Evolutionary conservation across 306 rosid species (phyloP).

Genomic region (Begonia peltatifolia): DNA sequence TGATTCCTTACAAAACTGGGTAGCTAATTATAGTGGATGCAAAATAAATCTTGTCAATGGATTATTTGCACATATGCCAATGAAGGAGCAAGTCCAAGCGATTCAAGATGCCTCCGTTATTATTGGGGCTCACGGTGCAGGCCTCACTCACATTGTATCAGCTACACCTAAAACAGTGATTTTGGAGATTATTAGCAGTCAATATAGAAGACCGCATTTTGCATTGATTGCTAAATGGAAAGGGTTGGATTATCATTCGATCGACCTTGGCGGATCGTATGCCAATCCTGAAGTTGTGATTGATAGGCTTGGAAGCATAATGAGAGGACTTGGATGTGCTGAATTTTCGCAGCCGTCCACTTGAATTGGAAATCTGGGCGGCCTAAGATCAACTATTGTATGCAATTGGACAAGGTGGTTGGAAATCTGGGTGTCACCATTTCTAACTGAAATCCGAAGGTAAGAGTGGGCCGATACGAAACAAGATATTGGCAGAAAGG

Average conservation of each 20-base stretch:
- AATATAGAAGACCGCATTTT: slow-evolving; percentile 75
- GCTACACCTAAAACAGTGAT: slow-evolving; percentile 67
- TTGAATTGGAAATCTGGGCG: too few species aligned
- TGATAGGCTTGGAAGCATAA: slow-evolving; percentile 31
- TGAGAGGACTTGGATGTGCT: slow-evolving; percentile 49
- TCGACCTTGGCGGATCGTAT: slow-evolving; percentile 47
- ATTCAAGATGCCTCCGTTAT: slow-evolving; percentile 91
- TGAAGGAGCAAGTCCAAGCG: slow-evolving; percentile 89
- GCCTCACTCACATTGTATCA: slow-evolving; percentile 84
- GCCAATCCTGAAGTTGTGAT: slow-evolving; percentile 50
- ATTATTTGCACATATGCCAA: slow-evolving; percentile 86
- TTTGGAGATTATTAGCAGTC: slow-evolving; percentile 74
- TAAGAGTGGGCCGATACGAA: too few species aligned
- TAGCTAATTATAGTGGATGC: slow-evolving; percentile 39
- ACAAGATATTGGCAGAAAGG: too few species aligned
- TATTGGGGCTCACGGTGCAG: slow-evolving; percentile 92
- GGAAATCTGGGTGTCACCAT: too few species aligned
- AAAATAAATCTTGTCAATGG: slow-evolving; percentile 76
- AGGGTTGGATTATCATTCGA: slow-evolving; percentile 82
- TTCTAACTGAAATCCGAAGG: too few species aligned
- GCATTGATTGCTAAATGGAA: slow-evolving; percentile 69
- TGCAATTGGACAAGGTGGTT: too few species aligned
- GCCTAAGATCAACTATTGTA: too few species aligned
- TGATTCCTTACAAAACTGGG: slow-evolving; percentile 50
- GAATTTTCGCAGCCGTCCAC: too few species aligned